Evolutionary conservation across 805 yeast genomes (phyloP).

Genomic region (Wickerhamiella parazyma): DNA sequence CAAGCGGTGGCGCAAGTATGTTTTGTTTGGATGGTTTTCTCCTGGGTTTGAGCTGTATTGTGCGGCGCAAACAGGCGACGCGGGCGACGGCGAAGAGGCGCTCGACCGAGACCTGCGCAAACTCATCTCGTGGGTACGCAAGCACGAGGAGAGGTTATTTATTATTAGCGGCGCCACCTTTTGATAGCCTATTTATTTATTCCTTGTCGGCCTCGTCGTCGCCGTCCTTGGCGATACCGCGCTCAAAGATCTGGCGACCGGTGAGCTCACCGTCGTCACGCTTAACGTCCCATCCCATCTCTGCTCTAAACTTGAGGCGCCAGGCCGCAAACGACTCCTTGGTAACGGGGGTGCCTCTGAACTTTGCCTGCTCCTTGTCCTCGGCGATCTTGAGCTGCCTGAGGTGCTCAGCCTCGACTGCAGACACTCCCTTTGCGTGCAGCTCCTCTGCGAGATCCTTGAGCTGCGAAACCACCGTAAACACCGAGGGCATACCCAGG

Average conservation of each 20-base stretch:
- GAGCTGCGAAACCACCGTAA: slow-evolving; percentile 59
- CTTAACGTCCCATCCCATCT: slow-evolving; percentile 45
- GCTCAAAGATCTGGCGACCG: slow-evolving; percentile 81
- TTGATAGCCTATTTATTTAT: slow-evolving; percentile 19
- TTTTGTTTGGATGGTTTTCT: slow-evolving; percentile 38
- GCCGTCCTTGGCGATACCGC: slow-evolving; percentile 65
- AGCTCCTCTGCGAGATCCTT: slow-evolving; percentile 69
- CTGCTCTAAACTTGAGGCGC: slow-evolving; percentile 47
- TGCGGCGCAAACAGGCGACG: slow-evolving; percentile 33
- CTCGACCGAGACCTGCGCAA: slow-evolving; percentile 48
- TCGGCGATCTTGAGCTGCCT: slow-evolving; percentile 50
- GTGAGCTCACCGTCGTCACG: slow-evolving; percentile 60
- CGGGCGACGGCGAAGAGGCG: slow-evolving; percentile 42
- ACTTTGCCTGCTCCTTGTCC: slow-evolving; percentile 74
- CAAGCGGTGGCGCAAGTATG: slow-evolving; percentile 17
- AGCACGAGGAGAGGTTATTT: slow-evolving; percentile 55
- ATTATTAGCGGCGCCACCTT: slow-evolving; percentile 61
- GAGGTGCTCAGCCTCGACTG: slow-evolving; percentile 45
- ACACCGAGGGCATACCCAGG: slow-evolving; percentile 84
- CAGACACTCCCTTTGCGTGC: slow-evolving; percentile 44
- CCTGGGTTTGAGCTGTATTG: slow-evolving; percentile 50
- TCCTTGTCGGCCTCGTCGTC: slow-evolving; percentile 38
- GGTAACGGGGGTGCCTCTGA: slow-evolving; percentile 83
- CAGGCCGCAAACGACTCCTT: slow-evolving; percentile 57
- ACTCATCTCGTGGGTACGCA: slow-evolving; percentile 64